Conservation (phyloP, 306 rosid species). For the Alnus glutinosa region DNA sequence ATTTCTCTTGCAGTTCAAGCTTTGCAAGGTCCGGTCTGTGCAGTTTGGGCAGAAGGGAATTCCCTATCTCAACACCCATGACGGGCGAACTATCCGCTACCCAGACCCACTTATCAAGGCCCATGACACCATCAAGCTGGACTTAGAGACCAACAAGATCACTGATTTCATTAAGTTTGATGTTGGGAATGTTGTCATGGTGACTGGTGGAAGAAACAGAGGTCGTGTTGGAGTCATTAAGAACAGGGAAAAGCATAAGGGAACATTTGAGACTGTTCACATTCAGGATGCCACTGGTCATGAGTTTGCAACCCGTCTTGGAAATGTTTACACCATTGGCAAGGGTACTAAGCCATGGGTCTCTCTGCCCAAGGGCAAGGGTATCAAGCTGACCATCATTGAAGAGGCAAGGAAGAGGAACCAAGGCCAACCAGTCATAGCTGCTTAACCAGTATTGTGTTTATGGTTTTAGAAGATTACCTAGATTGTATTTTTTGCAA, state of each 20-base stretch:
- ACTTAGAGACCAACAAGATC: conserved; percentile 65
- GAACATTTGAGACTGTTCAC: conserved; percentile 71
- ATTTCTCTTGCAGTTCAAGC: conserved; percentile 57
- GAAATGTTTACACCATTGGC: conserved; percentile 72
- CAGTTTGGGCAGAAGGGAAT: conserved; percentile 82
- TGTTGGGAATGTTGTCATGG: conserved; percentile 83
- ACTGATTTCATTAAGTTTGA: conserved; percentile 69
- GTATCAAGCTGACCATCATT: conserved; percentile 71
- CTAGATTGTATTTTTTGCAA: conserved; percentile 19
- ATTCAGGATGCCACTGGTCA: conserved; percentile 80
- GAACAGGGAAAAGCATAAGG: conserved; percentile 84
- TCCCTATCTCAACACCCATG: conserved; percentile 75
- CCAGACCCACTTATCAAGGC: conserved; percentile 85
- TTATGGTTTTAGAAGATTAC: conserved; percentile 23
- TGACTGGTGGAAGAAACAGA: conserved; percentile 75
- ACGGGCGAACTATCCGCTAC: conserved; percentile 86
- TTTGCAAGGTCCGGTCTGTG: conserved; percentile 77
- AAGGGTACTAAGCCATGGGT: conserved; percentile 74
- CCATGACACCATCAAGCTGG: conserved; percentile 82
- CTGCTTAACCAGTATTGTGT: conserved; percentile 26
- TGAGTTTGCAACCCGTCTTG: conserved; percentile 71
- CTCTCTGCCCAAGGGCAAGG: conserved; percentile 80
- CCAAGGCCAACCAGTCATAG: conserved; percentile 45
- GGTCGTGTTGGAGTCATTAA: conserved; percentile 83
- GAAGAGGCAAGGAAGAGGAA: conserved; percentile 78